Evolutionary conservation across 148 eudicot genomes (phyloP).

Genomic region (Rhododendron simsii): DNA sequence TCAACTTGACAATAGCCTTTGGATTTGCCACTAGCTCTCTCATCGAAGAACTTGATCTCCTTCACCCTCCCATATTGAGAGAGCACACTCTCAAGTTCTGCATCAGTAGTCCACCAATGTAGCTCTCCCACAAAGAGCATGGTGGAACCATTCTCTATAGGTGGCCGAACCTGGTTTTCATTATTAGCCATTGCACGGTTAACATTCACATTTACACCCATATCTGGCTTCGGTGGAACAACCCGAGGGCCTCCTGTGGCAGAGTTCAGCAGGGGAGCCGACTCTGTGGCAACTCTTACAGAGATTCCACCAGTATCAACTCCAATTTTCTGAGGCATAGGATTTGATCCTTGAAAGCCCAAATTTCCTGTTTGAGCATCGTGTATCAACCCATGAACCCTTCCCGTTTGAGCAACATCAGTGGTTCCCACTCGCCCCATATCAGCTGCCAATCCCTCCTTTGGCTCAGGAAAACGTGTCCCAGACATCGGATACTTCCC

Average conservation of each 20-base stretch:
- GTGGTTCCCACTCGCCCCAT: constrained; percentile 28
- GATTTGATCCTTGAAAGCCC: constrained; percentile 47
- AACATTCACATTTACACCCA: constrained; percentile 37
- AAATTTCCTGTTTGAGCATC: constrained; percentile 35
- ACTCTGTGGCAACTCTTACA: constrained; percentile 26
- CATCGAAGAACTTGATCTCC: constrained; percentile 90
- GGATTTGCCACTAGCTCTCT: constrained; percentile 96
- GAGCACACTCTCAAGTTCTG: constrained; percentile 74
- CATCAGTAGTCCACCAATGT: constrained; percentile 99
- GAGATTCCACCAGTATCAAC: constrained; percentile 19
- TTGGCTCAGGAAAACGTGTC: constrained; percentile 33
- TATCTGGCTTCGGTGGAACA: constrained; percentile 36
- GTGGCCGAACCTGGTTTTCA: constrained; percentile 50
- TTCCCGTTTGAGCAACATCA: constrained; percentile 39
- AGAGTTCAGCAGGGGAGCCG: constrained; percentile 25
- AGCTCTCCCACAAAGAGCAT: constrained; percentile 91
- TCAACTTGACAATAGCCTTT: constrained; percentile 98
- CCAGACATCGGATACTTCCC: constrained; percentile 34
- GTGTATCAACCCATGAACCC: constrained; percentile 28
- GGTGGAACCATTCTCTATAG: constrained; percentile 67
- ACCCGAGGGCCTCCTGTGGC: constrained; percentile 30
- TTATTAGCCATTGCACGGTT: constrained; percentile 34
- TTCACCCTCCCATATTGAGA: constrained; percentile 78
- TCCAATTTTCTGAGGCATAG: constrained; percentile 33
- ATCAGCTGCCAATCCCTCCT: constrained; percentile 27